Evolutionary conservation across 768 basidiomycete genomes (phyloP).

Genomic region (Mycena galopus): DNA sequence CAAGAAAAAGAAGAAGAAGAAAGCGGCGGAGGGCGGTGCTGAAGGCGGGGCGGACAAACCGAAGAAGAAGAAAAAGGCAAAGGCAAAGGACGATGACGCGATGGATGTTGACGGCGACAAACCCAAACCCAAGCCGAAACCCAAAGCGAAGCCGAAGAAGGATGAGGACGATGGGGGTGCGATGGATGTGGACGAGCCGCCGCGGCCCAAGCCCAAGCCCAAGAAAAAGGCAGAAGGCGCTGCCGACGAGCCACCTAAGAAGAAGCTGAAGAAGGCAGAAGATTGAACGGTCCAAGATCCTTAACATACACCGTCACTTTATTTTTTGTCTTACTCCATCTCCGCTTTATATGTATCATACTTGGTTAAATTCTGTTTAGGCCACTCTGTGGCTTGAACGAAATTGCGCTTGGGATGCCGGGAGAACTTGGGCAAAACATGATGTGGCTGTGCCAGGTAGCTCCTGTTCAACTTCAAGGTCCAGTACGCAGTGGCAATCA

Average conservation of each 20-base stretch:
- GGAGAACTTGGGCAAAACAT: too few relatives aligned
- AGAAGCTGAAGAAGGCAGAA: conserved; percentile 73
- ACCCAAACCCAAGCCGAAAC: conserved; percentile 60
- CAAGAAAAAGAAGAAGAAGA: conserved; percentile 59
- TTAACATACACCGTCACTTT: not conserved
- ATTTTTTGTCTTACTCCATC: not conserved
- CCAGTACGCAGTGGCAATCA: too few relatives aligned
- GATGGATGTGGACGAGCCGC: conserved; percentile 53
- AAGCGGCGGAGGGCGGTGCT: conserved; percentile 55
- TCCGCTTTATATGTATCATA: not conserved
- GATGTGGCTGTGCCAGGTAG: too few relatives aligned
- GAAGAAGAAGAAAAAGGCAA: conserved; percentile 38
- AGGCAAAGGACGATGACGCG: conserved; percentile 45
- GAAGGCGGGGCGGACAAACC: conserved; percentile 36
- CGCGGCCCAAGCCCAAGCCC: conserved; percentile 56
- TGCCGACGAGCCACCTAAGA: conserved; percentile 74
- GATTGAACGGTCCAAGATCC: conserved; percentile 11
- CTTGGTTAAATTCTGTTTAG: too few relatives aligned
- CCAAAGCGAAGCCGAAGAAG: conserved; percentile 63
- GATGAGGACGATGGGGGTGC: conserved; percentile 52
- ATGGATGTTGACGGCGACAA: conserved; percentile 58
- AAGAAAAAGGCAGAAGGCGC: conserved; percentile 55
- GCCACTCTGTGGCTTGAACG: too few relatives aligned
- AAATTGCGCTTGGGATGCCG: too few relatives aligned
- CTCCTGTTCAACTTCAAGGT: too few relatives aligned